Base-by-base conservation (phyloP, 805 yeast genomes). In the Ogataea minuta region DNA sequence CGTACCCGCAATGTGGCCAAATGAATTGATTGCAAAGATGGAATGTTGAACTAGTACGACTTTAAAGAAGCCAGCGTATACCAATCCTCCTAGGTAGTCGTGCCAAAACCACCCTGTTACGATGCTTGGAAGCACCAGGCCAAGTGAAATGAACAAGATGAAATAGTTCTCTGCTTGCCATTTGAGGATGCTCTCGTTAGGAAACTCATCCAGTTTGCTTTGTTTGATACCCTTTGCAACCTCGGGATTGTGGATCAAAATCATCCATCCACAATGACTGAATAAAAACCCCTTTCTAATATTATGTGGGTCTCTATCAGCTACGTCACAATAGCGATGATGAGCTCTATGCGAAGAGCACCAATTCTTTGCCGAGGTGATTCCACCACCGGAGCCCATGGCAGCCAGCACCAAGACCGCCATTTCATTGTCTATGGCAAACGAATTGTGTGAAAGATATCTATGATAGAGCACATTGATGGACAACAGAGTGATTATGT, bases 261-360 rank as follows among this genome's bases (percentile, higher is more conserved):
- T 57, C 66, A 85, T 73, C 95, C 96, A 90, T 3, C 96, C 97
- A 64, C 88, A 69, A 63, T 89, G 96, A 23, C 91, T 79, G 75
- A 79, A 89, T 53, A 75, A 63, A 52, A 88, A 72, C 0, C 97
- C 96, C 43, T 84, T 73, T 56, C 90, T 76, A 26, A 84, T 81
- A 54, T 80, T 80, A 63, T 86, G 88, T 1, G 98, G 97, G 61
- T 90, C 98, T 53, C 75, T 73, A 44, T 86, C 95, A 0, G 95
- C 83, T 9, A 53, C 29, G 57, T 90, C 96, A 29, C 93, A 81
- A 60, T 75, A 85, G 43, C 91, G 77, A 63, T 90, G 97, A 65
- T 90, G 97, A 4, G 93, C 89, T 44, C 95, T 70, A 67, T 90
- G 98, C 31, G 85, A 71, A 11, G 81, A 70, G 15, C 85, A 81